A percentile compares a stretch with the other conserved stretches of the same genome.
phyloP scores from a whole-genome alignment of 2,329 filamentous ascomycete genomes.

The Emericellopsis cladophorae region DNA sequence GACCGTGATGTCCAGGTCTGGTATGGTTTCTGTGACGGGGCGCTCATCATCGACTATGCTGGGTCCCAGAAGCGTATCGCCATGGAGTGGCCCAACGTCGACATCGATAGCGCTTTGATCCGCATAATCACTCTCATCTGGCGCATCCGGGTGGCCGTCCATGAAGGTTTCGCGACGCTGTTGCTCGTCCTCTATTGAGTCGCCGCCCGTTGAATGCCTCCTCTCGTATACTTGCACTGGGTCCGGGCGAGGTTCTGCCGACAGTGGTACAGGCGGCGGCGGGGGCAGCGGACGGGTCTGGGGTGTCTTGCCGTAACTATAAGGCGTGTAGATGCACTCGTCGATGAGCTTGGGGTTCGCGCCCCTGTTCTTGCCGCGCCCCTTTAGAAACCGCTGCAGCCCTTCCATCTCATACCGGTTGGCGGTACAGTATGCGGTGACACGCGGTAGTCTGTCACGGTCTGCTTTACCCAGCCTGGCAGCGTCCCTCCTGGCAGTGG shows the following conservation, averaged over 20 bases:
- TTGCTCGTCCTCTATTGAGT: slow-evolving; percentile 30
- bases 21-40: slow-evolving; percentile 30
- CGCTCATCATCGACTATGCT: slow-evolving; percentile 15
- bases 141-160: not conserved
- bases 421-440: slow-evolving; percentile 94
- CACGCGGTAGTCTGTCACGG: slow-evolving; percentile 70
- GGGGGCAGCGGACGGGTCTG: not conserved
- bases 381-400: slow-evolving; percentile 83
- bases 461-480: slow-evolving; percentile 89
- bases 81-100: slow-evolving; percentile 11
- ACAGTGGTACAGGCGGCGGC: slow-evolving; percentile 2
- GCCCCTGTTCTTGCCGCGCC: slow-evolving; percentile 61
- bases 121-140: slow-evolving; percentile 12
- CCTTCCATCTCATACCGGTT: slow-evolving; percentile 84
- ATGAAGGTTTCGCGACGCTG: slow-evolving; percentile 16
- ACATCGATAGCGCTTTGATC: slow-evolving; percentile 7
- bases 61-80: slow-evolving; percentile 21
- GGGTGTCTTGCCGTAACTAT: slow-evolving; percentile 53
- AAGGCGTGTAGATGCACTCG: slow-evolving; percentile 94
- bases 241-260: slow-evolving; percentile 9
- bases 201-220: slow-evolving; percentile 64
- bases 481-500: slow-evolving; percentile 81
- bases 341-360: slow-evolving; percentile 87
- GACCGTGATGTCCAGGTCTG: slow-evolving; percentile 75
- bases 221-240: slow-evolving; percentile 43